Evolutionary conservation across 2,329 filamentous ascomycete genomes (phyloP).

Genomic region (Sphaerulina musiva): DNA sequence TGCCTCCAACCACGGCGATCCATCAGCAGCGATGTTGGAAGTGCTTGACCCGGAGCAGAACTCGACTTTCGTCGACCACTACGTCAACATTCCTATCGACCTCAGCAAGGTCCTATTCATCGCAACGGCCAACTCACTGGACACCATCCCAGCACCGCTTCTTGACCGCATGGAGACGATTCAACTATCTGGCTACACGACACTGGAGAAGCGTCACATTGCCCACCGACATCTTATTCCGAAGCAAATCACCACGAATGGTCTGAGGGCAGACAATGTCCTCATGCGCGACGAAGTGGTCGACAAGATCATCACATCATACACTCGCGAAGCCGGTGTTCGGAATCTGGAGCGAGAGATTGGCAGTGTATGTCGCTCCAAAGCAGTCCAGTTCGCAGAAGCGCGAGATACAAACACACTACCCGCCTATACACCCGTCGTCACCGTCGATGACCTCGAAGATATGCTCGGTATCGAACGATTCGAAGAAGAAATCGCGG

Average conservation of each 20-base stretch:
- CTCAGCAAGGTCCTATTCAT: slow-evolving; percentile 96
- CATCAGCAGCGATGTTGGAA: slow-evolving; percentile 94
- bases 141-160: slow-evolving; percentile 89
- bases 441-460: slow-evolving; percentile 77
- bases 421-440: slow-evolving; percentile 60
- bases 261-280: slow-evolving; percentile 69
- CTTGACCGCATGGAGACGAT: slow-evolving; percentile 98
- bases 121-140: slow-evolving; percentile 87
- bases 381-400: slow-evolving; percentile 91
- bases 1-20: slow-evolving; percentile 88
- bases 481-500: slow-evolving; percentile 92
- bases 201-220: slow-evolving; percentile 93
- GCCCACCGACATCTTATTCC: slow-evolving; percentile 88
- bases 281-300: slow-evolving; percentile 74
- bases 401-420: slow-evolving; percentile 67
- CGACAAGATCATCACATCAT: slow-evolving; percentile 90
- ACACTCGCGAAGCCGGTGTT: slow-evolving; percentile 93
- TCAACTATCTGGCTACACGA: slow-evolving; percentile 87
- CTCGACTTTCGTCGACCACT: slow-evolving; percentile 89
- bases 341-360: slow-evolving; percentile 95
- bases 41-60: slow-evolving; percentile 97
- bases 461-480: slow-evolving; percentile 85
- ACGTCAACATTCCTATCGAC: slow-evolving; percentile 91
- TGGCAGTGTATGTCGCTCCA: slow-evolving; percentile 85
- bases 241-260: slow-evolving; percentile 89